These are phyloP conservation scores for Penicillium vulpinum DNA, from an alignment of 2,329 filamentous ascomycete species.

Conservation along the genomic window DNA sequence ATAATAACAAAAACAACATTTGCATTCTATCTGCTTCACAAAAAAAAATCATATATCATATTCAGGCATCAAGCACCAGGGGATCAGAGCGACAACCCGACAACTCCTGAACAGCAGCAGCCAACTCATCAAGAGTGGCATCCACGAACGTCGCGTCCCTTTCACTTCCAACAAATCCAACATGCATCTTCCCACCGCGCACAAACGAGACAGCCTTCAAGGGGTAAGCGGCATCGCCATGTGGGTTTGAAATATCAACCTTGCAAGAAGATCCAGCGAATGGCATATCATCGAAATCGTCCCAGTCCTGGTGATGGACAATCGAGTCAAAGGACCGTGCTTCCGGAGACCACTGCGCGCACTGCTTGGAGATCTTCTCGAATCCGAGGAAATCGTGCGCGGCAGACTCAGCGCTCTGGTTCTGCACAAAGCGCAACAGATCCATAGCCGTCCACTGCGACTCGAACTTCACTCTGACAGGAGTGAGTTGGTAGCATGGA, in stretches of 20 bases:
- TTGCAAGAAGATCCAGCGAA: slow-evolving; percentile 38
- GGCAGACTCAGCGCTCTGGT: slow-evolving; percentile 54
- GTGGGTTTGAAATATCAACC: slow-evolving; percentile 61
- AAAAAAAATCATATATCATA: slow-evolving; percentile 9
- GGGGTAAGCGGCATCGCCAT: slow-evolving; percentile 48
- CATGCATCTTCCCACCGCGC: slow-evolving; percentile 60
- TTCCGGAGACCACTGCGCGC: slow-evolving; percentile 47
- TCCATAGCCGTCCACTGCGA: slow-evolving; percentile 50
- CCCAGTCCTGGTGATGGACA: slow-evolving; percentile 59
- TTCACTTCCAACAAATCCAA: slow-evolving; percentile 57
- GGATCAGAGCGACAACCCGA: slow-evolving; percentile 12
- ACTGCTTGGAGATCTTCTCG: slow-evolving; percentile 49
- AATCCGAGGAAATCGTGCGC: slow-evolving; percentile 56
- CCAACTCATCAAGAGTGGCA: slow-evolving; percentile 54
- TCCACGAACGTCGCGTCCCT: slow-evolving; percentile 51
- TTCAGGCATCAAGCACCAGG: slow-evolving; percentile 8
- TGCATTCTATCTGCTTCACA: not conserved
- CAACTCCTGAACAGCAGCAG: slow-evolving; percentile 43
- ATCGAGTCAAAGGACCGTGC: slow-evolving; percentile 56
- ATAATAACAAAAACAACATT: not conserved
- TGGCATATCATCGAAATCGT: slow-evolving; percentile 58
- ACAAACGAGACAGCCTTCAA: slow-evolving; percentile 46
- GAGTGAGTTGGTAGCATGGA: slow-evolving; percentile 57
- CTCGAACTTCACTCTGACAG: slow-evolving; percentile 58
- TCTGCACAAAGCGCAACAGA: slow-evolving; percentile 52